Percentiles rank a stretch among this genome's conserved stretches.
These are phyloP conservation scores for Penicillium arizonense DNA, from an alignment of 495 filamentous ascomycete species.

Conservation along the genomic window DNA sequence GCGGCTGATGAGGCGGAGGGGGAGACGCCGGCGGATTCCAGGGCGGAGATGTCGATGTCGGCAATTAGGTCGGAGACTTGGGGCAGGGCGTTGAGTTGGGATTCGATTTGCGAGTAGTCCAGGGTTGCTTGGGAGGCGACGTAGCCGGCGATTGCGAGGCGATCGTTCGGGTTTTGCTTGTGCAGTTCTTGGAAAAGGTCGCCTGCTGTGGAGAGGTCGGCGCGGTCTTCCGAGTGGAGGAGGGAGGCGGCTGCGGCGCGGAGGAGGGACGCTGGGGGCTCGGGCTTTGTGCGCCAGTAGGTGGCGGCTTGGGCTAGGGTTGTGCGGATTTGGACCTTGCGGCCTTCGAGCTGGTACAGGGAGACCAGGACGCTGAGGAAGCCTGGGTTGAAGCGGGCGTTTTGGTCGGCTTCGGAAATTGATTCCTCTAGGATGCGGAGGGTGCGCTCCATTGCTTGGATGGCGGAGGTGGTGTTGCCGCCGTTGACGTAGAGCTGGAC, in stretches of 20 bases:
- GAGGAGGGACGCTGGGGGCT: slow-evolving; percentile 59
- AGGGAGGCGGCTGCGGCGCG: slow-evolving; percentile 77
- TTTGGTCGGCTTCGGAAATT: slow-evolving; percentile 57
- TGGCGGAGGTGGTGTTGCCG: slow-evolving; percentile 74
- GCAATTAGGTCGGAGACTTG: slow-evolving; percentile 62
- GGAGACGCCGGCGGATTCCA: slow-evolving; percentile 77
- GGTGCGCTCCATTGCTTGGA: slow-evolving; percentile 70
- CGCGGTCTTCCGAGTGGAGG: slow-evolving; percentile 64
- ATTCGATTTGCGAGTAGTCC: slow-evolving; percentile 57
- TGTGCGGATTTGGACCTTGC: slow-evolving; percentile 66
- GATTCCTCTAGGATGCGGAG: slow-evolving; percentile 70
- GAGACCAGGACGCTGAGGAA: slow-evolving; percentile 80
- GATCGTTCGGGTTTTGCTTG: slow-evolving; percentile 59
- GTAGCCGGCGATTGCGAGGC: slow-evolving; percentile 70
- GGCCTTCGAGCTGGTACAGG: slow-evolving; percentile 75
- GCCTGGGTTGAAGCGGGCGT: slow-evolving; percentile 80
- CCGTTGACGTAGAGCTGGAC: slow-evolving; percentile 78
- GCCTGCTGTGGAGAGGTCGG: slow-evolving; percentile 66
- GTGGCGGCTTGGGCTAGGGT: slow-evolving; percentile 77
- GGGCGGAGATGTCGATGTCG: slow-evolving; percentile 63
- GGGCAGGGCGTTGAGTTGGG: slow-evolving; percentile 62
- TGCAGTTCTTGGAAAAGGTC: slow-evolving; percentile 72
- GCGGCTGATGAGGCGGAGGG: slow-evolving; percentile 45
- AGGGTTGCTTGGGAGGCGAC: slow-evolving; percentile 77
- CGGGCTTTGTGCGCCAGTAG: slow-evolving; percentile 67